Conservation (phyloP, 2,329 filamentous ascomycete species). For the Seiridium unicorne region DNA sequence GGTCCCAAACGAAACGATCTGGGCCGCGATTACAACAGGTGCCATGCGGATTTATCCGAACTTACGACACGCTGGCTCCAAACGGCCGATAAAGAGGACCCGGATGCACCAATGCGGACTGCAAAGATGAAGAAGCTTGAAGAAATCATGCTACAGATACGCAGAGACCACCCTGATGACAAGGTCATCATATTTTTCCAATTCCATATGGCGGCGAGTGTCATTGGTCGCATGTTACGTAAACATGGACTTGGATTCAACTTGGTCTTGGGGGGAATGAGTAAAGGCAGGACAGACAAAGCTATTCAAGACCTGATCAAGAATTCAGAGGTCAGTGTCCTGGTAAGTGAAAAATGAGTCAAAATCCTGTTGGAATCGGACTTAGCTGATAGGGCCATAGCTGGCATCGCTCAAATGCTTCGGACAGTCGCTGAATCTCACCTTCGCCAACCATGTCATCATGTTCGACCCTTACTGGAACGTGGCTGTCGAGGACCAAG, state of each 20-base stretch:
- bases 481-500: slow-evolving; percentile 58
- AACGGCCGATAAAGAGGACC: not conserved
- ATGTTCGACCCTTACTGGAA: slow-evolving; percentile 64
- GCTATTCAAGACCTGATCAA: slow-evolving; percentile 23
- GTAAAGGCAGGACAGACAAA: not conserved
- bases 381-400: slow-evolving; percentile 18
- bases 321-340: slow-evolving; percentile 17
- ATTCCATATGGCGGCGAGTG: not conserved
- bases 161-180: not conserved
- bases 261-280: slow-evolving; percentile 33
- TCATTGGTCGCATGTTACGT: slow-evolving; percentile 35
- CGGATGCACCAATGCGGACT: not conserved
- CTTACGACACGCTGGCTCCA: no score
- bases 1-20: no score
- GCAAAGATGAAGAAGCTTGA: not conserved
- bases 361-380: no score
- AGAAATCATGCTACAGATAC: not conserved
- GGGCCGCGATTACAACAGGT: no score
- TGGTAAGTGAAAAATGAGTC: slow-evolving; percentile 28
- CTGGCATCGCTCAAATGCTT: slow-evolving; percentile 33
- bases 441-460: slow-evolving; percentile 50
- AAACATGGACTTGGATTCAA: slow-evolving; percentile 29
- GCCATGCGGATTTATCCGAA: no score
- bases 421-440: slow-evolving; percentile 38
- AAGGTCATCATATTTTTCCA: slow-evolving; percentile 10